Conservation (phyloP, 78 protist species). For the Bodo saltans region DNA sequence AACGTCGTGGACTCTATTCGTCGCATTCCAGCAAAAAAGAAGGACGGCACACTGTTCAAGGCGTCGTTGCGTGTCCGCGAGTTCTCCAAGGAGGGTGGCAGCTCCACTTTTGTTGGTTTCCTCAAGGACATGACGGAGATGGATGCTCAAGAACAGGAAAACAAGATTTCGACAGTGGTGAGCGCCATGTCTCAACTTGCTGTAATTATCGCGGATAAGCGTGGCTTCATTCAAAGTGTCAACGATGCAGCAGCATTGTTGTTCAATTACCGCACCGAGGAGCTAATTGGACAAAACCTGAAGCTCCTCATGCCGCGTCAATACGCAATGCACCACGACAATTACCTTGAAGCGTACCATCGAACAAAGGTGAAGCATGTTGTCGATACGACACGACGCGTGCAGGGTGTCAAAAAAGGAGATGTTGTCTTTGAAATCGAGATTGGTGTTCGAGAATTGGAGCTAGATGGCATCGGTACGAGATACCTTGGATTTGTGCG, state of each 20-base stretch:
- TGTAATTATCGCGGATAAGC: neutral
- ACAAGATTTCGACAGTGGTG: neutral
- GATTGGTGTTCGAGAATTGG: neutral
- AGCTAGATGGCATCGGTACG: neutral
- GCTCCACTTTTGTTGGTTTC: neutral
- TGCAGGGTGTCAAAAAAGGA: neutral
- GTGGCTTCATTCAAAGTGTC: neutral
- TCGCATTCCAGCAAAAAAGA: neutral
- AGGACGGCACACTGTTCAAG: conserved; percentile 26
- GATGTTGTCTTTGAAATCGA: neutral
- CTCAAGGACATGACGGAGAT: neutral
- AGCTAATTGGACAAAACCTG: neutral
- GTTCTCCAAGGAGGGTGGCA: neutral
- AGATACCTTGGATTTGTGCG: neutral
- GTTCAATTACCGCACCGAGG: neutral
- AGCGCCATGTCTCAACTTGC: neutral
- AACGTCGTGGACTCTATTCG: conserved; percentile 16
- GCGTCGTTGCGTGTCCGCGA: conserved; percentile 6
- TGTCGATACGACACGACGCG: neutral
- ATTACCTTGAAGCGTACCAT: neutral
- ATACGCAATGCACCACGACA: neutral
- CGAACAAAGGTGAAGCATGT: neutral
- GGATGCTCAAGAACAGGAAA: neutral
- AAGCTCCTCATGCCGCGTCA: neutral
- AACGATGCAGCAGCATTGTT: neutral